Conservation (phyloP, 768 basidiomycete species). For the Coprinopsis sp. region DNA sequence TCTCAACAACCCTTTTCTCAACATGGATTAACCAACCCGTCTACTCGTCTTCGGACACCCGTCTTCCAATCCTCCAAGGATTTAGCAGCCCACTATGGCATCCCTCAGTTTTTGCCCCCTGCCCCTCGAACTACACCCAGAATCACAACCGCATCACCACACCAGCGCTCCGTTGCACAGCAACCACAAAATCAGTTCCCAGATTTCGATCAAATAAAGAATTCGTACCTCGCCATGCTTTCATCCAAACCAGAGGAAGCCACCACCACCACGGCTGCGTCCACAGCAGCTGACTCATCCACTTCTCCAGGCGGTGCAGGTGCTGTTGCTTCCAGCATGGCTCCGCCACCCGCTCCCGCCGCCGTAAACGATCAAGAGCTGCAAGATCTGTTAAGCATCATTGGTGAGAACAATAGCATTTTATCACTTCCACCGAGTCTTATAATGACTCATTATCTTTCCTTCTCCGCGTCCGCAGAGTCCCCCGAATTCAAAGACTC, state of each 20-base stretch:
- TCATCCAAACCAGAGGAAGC: conserved; percentile 42
- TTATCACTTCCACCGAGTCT: background rate
- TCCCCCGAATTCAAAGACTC: conserved; percentile 23
- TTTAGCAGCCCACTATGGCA: conserved; percentile 74
- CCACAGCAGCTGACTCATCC: conserved; percentile 24
- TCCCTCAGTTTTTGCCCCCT: conserved; percentile 66
- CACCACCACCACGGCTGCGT: conserved; percentile 26
- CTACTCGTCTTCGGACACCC: conserved; percentile 60
- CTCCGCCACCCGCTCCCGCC: conserved; percentile 19
- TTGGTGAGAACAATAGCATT: conserved; percentile 17
- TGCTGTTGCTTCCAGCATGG: conserved; percentile 17
- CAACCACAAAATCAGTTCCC: conserved; percentile 22
- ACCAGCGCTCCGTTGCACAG: conserved; percentile 28
- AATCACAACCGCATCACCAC: conserved; percentile 39
- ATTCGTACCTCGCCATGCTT: conserved; percentile 70
- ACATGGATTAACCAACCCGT: conserved; percentile 55
- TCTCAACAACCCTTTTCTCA: conserved; percentile 32
- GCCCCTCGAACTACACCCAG: conserved; percentile 57
- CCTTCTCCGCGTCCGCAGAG: conserved; percentile 8
- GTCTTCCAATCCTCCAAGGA: conserved; percentile 64
- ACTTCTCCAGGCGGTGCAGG: no score
- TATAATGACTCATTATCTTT: conserved; percentile 18
- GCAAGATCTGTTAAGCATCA: conserved; percentile 12
- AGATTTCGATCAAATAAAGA: conserved; percentile 48
- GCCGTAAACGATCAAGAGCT: conserved; percentile 8